Percentiles rank a stretch among this genome's conserved stretches.
Evolutionary conservation across 805 yeast genomes (phyloP).

Genomic region (Kazachstania viticola): DNA sequence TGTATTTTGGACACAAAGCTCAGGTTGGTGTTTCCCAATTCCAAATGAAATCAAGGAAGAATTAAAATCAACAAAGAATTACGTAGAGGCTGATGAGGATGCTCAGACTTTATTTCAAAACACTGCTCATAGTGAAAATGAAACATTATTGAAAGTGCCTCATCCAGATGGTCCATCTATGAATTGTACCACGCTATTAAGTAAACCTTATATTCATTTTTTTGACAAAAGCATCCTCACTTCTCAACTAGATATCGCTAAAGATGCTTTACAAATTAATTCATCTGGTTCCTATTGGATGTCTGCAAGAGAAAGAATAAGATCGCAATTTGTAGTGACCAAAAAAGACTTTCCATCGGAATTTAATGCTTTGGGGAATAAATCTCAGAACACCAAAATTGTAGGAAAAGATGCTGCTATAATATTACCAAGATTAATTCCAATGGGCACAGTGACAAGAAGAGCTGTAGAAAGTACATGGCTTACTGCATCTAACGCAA

Average conservation of each 20-base stretch:
- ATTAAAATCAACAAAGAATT: conserved; percentile 29
- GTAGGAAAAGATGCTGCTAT: conserved; percentile 39
- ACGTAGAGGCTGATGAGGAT: conserved; percentile 17
- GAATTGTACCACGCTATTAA: conserved; percentile 64
- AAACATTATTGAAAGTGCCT: conserved; percentile 48
- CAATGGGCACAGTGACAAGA: conserved; percentile 96
- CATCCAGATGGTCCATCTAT: conserved; percentile 74
- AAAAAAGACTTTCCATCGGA: conserved; percentile 23
- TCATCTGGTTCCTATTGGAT: conserved; percentile 87
- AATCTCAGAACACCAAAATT: conserved; percentile 1
- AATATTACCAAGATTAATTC: conserved; percentile 70
- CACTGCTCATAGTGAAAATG: background rate
- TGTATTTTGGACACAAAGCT: conserved; percentile 60
- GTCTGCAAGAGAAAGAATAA: conserved; percentile 75
- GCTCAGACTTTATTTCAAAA: conserved; percentile 7
- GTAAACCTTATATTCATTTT: conserved; percentile 59
- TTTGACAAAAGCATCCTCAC: conserved; percentile 66
- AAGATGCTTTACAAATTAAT: conserved; percentile 66
- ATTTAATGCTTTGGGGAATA: conserved; percentile 10
- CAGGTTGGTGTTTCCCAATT: conserved; percentile 86
- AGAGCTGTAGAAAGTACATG: conserved; percentile 96
- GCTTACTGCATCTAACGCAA: conserved; percentile 95
- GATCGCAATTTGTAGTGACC: conserved; percentile 75
- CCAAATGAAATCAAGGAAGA: conserved; percentile 23
- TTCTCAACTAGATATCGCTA: conserved; percentile 62